These are phyloP conservation scores for Vigna hirtella DNA, from an alignment of 306 rosid genomes.

Conservation along the genomic window DNA sequence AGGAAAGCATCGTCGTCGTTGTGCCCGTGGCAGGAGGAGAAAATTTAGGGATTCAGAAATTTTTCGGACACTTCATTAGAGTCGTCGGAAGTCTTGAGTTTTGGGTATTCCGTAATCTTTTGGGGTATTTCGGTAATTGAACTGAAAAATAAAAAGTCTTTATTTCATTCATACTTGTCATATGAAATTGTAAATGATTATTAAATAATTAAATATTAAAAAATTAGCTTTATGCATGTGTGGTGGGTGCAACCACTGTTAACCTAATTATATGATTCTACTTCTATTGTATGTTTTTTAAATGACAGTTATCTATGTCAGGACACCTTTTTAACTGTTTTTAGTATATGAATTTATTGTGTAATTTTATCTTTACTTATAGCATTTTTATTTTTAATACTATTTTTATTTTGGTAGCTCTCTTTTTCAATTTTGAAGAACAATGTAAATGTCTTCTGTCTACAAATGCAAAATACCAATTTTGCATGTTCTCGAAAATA, in stretches of 20 bases:
- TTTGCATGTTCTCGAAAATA: no score
- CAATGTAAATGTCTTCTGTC: no score
- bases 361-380: no score
- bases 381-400: no score
- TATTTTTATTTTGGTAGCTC: no score
- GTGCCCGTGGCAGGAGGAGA: slow-evolving; percentile 50
- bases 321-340: no score
- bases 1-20: slow-evolving; percentile 63
- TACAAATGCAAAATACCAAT: no score
- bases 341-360: no score
- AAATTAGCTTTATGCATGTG: background rate
- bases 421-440: no score
- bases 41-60: slow-evolving; percentile 55
- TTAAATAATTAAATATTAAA: background rate
- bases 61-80: slow-evolving; percentile 45
- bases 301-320: no score
- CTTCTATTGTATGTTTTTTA: background rate
- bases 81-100: slow-evolving; percentile 36
- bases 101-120: background rate
- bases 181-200: background rate
- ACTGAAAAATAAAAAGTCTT: background rate
- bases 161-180: background rate
- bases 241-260: slow-evolving; percentile 37
- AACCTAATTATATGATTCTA: slow-evolving; percentile 1
- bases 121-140: slow-evolving; percentile 35